Base-by-base conservation (phyloP, 768 basidiomycete genomes). In the Boletus sp. region DNA sequence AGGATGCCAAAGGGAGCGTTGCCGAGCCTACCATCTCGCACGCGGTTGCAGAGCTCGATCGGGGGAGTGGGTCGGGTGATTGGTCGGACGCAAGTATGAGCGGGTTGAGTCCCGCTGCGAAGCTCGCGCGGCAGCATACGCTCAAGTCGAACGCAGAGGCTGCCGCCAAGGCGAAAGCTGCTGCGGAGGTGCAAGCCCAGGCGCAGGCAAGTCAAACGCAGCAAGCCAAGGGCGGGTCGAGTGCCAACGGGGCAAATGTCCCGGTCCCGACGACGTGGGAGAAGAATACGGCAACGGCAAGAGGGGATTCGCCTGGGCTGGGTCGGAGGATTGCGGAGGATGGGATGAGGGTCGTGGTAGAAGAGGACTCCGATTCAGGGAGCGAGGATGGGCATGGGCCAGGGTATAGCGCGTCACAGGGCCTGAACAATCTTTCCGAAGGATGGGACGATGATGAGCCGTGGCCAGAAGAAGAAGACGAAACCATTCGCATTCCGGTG, bases 71-170 rank as follows among this genome's bases (percentile, higher is more conserved):
- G 10, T 67, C 65, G 14, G 52, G 67, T 32, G 88, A 89, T 62
- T 88, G 88, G 83, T 81, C 74, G 45, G 74, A 73, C 57, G 68
- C 77, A 5, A 72, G 79, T 53, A 71, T 91, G 75, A 83, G 79
- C 47, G 94, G 93, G 8, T 73, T 96, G 23, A 90, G 88, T 63
- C 94, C 94, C 7, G 94, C 94, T 15, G 94, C 94, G 3, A 87
- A 88, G 68, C 79, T 96, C 11, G 93, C 91, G 1, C 69, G 94
- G 39, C 91, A 94, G 68, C 93, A 96, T 70, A 97, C 94, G 5
- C 82, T 97, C 56, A 91, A 88, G 76, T 90, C 81, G 51, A 91
- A 90, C 59, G 82, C 81, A 4, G 73, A 75, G 44, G 78, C 76
- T 3, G 79, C 77, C 15, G 76, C 74, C 1, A 74, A 70, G 33